Conservation (phyloP, 805 yeast genomes). For the Teunomyces barrocoloradensis region DNA sequence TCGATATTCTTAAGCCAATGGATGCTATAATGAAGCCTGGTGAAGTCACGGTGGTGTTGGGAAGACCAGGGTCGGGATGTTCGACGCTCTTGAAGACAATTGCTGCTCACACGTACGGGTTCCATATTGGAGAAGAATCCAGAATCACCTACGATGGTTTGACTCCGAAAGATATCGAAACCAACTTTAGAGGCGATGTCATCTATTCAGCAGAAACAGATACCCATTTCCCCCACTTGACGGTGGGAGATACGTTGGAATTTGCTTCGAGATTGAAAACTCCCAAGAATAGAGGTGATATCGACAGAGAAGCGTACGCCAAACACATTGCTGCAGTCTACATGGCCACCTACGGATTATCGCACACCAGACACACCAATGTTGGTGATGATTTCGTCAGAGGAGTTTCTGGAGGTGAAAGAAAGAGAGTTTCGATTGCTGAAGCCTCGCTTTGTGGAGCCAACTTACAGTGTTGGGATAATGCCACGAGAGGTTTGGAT, state of each 20-base stretch:
- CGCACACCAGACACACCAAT: constrained; percentile 58
- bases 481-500: constrained; percentile 81
- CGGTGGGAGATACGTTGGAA: constrained; percentile 53
- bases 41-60: constrained; percentile 36
- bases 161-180: constrained; percentile 8
- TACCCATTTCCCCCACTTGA: constrained; percentile 53
- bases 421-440: constrained; percentile 69
- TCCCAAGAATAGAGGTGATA: constrained; percentile 53
- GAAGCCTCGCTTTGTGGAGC: constrained; percentile 57
- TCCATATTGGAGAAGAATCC: constrained; percentile 12
- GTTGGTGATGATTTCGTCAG: constrained; percentile 67
- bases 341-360: constrained; percentile 50
- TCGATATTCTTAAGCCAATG: constrained; percentile 29
- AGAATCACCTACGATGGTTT: constrained; percentile 11
- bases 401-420: constrained; percentile 73
- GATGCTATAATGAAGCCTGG: constrained; percentile 33
- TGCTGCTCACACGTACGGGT: constrained; percentile 34
- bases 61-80: constrained; percentile 41
- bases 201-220: constrained; percentile 45
- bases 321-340: constrained; percentile 47
- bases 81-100: constrained; percentile 36
- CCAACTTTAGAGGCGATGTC: constrained; percentile 32
- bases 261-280: constrained; percentile 53
- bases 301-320: constrained; percentile 30
- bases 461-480: constrained; percentile 67